Evolutionary conservation across 1,139 yeast genomes (phyloP), one percentile per base, ranked within the genome.

Genomic region (Scheffersomyces quercinus): DNA sequence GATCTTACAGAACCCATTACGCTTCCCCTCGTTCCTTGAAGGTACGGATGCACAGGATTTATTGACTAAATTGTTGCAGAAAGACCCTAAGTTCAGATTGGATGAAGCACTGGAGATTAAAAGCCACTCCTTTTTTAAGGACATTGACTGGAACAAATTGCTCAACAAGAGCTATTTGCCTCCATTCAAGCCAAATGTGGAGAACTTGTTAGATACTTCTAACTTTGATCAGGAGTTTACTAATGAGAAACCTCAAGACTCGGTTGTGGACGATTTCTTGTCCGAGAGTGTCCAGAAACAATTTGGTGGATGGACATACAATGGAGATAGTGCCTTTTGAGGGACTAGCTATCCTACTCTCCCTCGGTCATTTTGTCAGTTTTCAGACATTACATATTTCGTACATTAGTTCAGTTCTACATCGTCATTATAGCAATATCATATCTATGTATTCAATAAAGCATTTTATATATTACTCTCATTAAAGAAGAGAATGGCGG

Each of bases 241-340:
- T 8, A 85, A 77, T 58, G 98, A 93, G 58, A 83, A 86, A 55
- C 98, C 99, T 4, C 87, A 90, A 54, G 99, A 93, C 64, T 87
- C 96, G 46, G 98, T 93, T 10, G 97, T 91, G 24, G 96, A 91
- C 62, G 96, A 90, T 60, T 88, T 80, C 54, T 79, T 82, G 67
- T 88, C 89, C 63, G 96, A 88, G 57, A 82, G 91, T 53, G 96
- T 93, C 16, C 99, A 93, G 65, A 85, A 87, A 61, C 98, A 93
- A 67, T 93, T 93, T 74, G 98, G 97, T 39, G 98, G 99, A 4
- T 93, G 99, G 99, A 91, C 97, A 1, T 91, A 90, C 64, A 89
- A 88, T 44, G 97, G 93, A 9, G 82, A 79, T 44, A 55, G 58
- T 3, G 60, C 52, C 16, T 47, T 54, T 30, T 28, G 29, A 14